Percentiles rank a stretch among this genome's conserved stretches.
Conservation (phyloP, 345 rosid species). For the Carallia brachiata region DNA sequence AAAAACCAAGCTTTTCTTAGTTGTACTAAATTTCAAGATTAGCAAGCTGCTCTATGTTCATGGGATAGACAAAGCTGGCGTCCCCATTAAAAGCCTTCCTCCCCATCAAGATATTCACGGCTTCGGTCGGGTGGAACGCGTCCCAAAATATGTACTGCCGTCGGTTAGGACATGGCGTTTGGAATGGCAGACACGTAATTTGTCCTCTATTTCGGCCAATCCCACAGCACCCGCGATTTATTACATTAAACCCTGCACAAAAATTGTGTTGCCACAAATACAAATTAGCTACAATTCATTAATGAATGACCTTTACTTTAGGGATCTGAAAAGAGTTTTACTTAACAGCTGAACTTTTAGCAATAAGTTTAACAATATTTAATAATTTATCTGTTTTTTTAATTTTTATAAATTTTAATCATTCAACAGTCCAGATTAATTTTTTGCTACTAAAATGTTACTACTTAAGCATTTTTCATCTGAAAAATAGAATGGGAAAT, state of each 20-base stretch:
- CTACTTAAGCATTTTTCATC: too few species aligned
- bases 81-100: slow-evolving; percentile 74
- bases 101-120: slow-evolving; percentile 77
- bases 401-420: too few species aligned
- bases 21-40: slow-evolving; percentile 18
- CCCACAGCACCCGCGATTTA: slow-evolving; percentile 84
- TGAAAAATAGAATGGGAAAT: too few species aligned
- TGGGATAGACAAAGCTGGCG: slow-evolving; percentile 51
- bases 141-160: slow-evolving; percentile 87
- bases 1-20: background rate
- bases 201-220: slow-evolving; percentile 87
- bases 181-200: slow-evolving; percentile 88
- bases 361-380: too few species aligned
- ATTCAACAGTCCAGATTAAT: too few species aligned
- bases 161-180: slow-evolving; percentile 75
- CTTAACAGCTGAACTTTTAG: too few species aligned
- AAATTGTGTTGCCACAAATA: too few species aligned
- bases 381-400: too few species aligned
- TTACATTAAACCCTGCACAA: slow-evolving; percentile 62
- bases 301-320: too few species aligned
- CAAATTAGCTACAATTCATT: too few species aligned
- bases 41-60: slow-evolving; percentile 77
- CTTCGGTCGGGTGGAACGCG: slow-evolving; percentile 94
- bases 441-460: too few species aligned
- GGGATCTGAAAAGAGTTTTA: too few species aligned